phyloP scores from a whole-genome alignment of 495 filamentous ascomycete genomes.

The Penicillium antarcticum region DNA sequence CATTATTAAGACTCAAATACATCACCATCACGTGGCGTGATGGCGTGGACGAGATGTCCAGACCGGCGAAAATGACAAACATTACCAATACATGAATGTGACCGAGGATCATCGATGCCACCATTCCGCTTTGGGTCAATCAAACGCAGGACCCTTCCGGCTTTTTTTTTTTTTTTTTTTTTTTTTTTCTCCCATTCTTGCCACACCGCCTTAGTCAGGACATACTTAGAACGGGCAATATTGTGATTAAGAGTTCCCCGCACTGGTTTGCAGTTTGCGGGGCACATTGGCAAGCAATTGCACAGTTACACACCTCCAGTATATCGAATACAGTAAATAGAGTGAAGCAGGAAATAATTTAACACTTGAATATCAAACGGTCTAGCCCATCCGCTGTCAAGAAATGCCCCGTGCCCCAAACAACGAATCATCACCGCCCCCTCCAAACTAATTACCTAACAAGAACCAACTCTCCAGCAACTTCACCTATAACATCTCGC shows the following conservation, averaged over 20 bases:
- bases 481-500: slow-evolving; percentile 4
- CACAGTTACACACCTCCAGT: background rate
- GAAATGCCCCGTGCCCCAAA: slow-evolving; percentile 22
- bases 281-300: slow-evolving; percentile 3
- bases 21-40: slow-evolving; percentile 1
- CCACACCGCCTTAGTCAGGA: background rate
- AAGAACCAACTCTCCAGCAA: slow-evolving; percentile 8
- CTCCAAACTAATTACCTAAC: slow-evolving; percentile 40
- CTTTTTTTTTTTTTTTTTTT: slow-evolving; percentile 7
- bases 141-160: slow-evolving; percentile 22
- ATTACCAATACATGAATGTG: slow-evolving; percentile 10
- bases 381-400: slow-evolving; percentile 27
- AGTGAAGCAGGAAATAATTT: background rate
- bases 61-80: slow-evolving; percentile 14
- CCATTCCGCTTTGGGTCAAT: slow-evolving; percentile 24
- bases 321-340: background rate
- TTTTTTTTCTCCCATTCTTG: background rate
- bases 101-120: slow-evolving; percentile 14
- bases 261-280: slow-evolving; percentile 25
- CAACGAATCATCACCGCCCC: slow-evolving; percentile 27
- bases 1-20: too few relatives aligned
- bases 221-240: background rate
- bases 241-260: slow-evolving; percentile 15
- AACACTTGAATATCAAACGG: slow-evolving; percentile 5
- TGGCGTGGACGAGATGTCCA: background rate